Evolutionary conservation across 2,329 filamentous ascomycete genomes (phyloP), one percentile per base, ranked within the genome.

Genomic region (Penicillium sp.): DNA sequence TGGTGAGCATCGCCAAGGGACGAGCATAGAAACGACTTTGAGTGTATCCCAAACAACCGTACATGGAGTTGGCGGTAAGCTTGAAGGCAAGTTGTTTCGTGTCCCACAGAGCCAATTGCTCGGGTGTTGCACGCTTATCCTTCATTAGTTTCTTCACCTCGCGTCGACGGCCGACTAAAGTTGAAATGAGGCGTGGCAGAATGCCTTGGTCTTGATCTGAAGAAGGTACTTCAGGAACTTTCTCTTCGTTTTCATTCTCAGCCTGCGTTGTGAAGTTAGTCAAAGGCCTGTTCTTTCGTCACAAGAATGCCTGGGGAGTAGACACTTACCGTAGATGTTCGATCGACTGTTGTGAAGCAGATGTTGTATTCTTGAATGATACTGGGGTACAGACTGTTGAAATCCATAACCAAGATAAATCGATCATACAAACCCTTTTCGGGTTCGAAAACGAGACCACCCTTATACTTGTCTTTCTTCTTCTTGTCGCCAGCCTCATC

Each of bases 321-420:
- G 18, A 5, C 21, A 75, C 86, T 79, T 83, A 91, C 89, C 65
- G 88, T 77, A 56, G 84, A 79, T 36, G 84, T 81, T 64, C 94
- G 83, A 58, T 97, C 90, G 6, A 99, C 92, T 0, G 95, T 99
- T 2, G 94, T 99, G 76, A 99, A 99, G 79, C 95, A 99, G 65
- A 99, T 99, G 75, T 99, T 99, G 79, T 87, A 99, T 81, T 99
- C 95, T 70, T 99, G 95, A 58, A 99, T 99, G 69, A 99, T 97
- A 70, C 91, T 97, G 28, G 94, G 94, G 68, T 99, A 99, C 58
- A 99, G 81, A 66, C 92, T 97, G 83, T 99, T 99, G 81, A 99
- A 99, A 80, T 99, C 94, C 95, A 99, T 99, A 74, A 99, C 95
- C 52, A 99, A 84, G 50, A 99, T 90, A 73, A 95, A 97, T 76